A percentile compares a stretch with the other conserved stretches of the same genome.
Conservation (phyloP, 2,329 filamentous ascomycete species). For the Scopulariopsis brevicaulis region DNA sequence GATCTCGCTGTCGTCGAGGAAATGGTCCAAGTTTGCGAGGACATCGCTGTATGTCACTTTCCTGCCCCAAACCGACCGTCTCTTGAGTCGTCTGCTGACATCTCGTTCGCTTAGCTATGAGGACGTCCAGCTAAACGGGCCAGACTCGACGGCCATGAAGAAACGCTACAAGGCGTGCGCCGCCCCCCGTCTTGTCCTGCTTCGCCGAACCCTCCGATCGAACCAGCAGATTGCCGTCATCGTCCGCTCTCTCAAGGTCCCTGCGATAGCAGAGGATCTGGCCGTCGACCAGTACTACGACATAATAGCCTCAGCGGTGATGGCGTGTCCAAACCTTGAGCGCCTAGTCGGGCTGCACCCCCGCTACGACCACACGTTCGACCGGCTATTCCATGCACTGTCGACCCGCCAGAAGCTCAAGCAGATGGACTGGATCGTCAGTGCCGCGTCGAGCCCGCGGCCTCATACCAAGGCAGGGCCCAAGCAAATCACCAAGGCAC, state of each 20-base stretch:
- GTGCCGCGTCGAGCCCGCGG: conserved; percentile 17
- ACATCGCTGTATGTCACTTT: conserved; percentile 33
- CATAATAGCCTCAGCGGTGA: conserved; percentile 46
- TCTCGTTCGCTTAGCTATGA: conserved; percentile 30
- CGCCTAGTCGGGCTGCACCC: conserved; percentile 41
- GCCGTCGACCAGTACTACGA: conserved; percentile 40
- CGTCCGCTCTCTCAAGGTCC: conserved; percentile 47
- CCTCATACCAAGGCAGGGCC: not conserved
- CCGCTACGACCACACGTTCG: conserved; percentile 43
- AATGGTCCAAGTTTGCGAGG: conserved; percentile 38
- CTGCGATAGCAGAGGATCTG: conserved; percentile 28
- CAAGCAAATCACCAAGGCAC: not conserved
- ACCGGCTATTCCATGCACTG: conserved; percentile 45
- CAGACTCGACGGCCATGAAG: conserved; percentile 41
- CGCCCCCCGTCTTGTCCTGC: conserved; percentile 40
- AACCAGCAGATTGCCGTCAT: conserved; percentile 39
- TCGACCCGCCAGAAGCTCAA: conserved; percentile 42
- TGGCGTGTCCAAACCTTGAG: conserved; percentile 56
- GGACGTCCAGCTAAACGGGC: conserved; percentile 45
- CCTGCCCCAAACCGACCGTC: not conserved
- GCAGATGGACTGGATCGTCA: conserved; percentile 49
- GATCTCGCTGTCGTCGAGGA: conserved; percentile 36
- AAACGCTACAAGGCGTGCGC: conserved; percentile 44
- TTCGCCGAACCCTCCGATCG: conserved; percentile 44
- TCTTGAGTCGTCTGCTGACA: not conserved